Base-by-base conservation (phyloP, 306 rosid species). In the Hippophae gyantsensis region DNA sequence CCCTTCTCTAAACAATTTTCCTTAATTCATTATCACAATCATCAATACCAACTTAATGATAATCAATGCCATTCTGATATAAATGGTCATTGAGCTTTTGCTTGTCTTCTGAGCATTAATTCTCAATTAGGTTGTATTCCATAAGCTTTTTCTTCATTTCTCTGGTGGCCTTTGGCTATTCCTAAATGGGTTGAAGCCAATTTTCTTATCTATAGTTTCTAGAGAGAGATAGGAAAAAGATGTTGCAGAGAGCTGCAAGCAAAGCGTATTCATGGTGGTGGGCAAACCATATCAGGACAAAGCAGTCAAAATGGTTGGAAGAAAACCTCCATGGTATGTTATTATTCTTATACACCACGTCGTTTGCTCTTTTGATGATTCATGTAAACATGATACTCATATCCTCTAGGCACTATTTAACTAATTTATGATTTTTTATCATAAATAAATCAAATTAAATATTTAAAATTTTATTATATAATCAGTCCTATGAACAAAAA, bases 241-340 rank as follows among this genome's bases (percentile, higher is more conserved):
- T 93, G 99, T 85, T 93, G 82, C 80, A 85, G 42, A 88, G 99
- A 75, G 99, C 96, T 60, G 97, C 99, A 64, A 84, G 85, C 71
- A 93, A 82, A 66, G 95, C 99, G 32, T 88, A 82, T 77, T 80
- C 99, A 68, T 93, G 97, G 97, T 93, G 99, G 99, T 93, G 99
- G 99, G 97, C 85, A 7, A 93, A 95, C 78, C 99, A 88, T 78
- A 63, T 93, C 58, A 80, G 99, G 77, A 88, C 99, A 59, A 93
- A 93, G 65, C 95, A 93, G 70, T 86, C 99, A n/a, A 93, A 82
- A 80, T 93, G 99, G 99, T 78, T 93, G 60, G 97, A 93, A 75
- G 82, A 86, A 62, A 88, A 81, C 70, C 90, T 93, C 82, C 88
- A 74, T 60, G 99, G 99, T 88, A 74, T 27, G 38, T 27, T 27